Base-by-base conservation (phyloP, 2,329 filamentous ascomycete genomes). In the Arachnomyces sp. region DNA sequence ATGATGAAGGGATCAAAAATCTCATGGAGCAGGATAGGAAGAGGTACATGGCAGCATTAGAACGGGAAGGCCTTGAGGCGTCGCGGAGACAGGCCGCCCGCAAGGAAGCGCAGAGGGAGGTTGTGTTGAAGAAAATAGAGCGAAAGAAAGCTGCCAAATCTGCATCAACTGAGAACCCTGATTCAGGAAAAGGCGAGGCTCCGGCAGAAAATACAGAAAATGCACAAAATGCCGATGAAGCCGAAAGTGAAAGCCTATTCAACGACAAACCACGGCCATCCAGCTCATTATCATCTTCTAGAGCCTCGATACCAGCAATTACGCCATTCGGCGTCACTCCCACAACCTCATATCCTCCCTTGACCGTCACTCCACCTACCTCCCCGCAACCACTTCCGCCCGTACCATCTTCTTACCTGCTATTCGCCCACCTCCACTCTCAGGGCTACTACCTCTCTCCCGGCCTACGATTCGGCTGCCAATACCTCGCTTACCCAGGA, bases 401-500 rank as follows among this genome's bases (percentile, higher is more conserved):
- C 28, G 64, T 67, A 18, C 66, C 66, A 3, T 43, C 60, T 2
- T 80, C 78, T 2, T 89, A 86, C 51, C 79, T 86, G 2, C 69
- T 96, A 15, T 95, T 87, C 63, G 78, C 77, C 28, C 82, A 92
- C 57, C 70, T 98, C 17, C 86, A 95, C 56, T 71, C 74, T 6
- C 72, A 75, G 13, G 85, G 84, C 36, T 95, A 90, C 65, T 96
- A 84, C 66, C 80, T 92, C 56, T 89, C 88, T 40, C 92, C 92
- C 1, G 92, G 92, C 7, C 73, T 98, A 38, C 85, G 92, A 17
- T 98, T 98, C 55, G 92, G 92, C 17, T 93, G 89, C 53, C 80
- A 92, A 55, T 95, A 94, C 64, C 87, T 88, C 51, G 86, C 93
- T 4, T 98, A 98, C 54, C 92, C 92, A 0, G 92, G 92, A 34